phyloP scores from a whole-genome alignment of 495 filamentous ascomycete species.

The Aspergillus funiculosus region DNA sequence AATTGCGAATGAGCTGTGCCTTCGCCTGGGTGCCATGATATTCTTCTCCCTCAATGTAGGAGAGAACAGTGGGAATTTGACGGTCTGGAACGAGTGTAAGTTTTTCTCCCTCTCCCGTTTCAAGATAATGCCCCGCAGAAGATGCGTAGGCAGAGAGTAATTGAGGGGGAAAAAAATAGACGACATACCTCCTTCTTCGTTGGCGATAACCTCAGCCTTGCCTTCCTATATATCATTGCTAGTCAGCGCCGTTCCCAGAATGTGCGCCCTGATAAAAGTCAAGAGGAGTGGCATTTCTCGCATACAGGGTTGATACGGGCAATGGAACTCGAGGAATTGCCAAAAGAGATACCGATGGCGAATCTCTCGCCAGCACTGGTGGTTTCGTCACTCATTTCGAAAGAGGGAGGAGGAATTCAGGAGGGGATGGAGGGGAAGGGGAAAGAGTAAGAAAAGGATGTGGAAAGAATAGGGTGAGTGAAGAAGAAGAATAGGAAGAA shows the following conservation, averaged over 20 bases:
- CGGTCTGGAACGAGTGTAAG: slow-evolving; percentile 56
- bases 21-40: slow-evolving; percentile 96
- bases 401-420: too few species aligned
- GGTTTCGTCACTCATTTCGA: slow-evolving; percentile 52
- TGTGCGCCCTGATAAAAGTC: background rate
- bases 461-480: slow-evolving; percentile 13
- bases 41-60: slow-evolving; percentile 92
- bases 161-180: background rate
- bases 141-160: background rate
- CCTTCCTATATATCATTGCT: slow-evolving; percentile 56
- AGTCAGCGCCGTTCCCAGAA: slow-evolving; percentile 9
- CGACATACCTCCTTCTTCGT: slow-evolving; percentile 88
- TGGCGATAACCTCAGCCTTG: slow-evolving; percentile 95
- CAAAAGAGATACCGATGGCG: slow-evolving; percentile 94
- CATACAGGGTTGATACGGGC: slow-evolving; percentile 68
- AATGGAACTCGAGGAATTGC: slow-evolving; percentile 96
- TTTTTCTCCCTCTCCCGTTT: background rate
- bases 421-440: slow-evolving; percentile 16
- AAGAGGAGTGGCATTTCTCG: slow-evolving; percentile 7
- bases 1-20: slow-evolving; percentile 82
- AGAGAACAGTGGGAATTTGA: slow-evolving; percentile 90
- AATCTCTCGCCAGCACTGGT: slow-evolving; percentile 50
- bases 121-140: slow-evolving; percentile 7
- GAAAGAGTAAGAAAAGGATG: slow-evolving; percentile 8
- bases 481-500: slow-evolving; percentile 5